Percentiles rank a stretch among this genome's conserved stretches.
Conservation (phyloP, 495 filamentous ascomycete genomes). For the Lentithecium fluviatile region DNA sequence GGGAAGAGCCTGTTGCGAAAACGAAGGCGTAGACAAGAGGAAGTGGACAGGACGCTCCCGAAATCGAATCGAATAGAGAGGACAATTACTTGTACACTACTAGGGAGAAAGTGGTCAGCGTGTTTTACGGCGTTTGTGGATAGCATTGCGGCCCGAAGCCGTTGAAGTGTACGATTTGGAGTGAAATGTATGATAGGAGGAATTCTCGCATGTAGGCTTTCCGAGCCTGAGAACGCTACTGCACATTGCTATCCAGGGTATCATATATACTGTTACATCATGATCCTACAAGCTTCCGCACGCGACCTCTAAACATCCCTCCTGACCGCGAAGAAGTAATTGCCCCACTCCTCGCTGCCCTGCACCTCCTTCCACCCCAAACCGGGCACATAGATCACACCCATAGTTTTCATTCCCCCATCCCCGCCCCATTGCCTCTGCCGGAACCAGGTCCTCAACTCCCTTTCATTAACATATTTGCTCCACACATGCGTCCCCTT, state of each 20-base stretch:
- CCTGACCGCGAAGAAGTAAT: constrained; percentile 92
- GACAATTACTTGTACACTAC: neutral
- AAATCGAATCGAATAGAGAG: neutral
- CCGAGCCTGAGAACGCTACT: no score
- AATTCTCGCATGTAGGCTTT: no score
- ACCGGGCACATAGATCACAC: constrained; percentile 86
- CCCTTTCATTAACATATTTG: constrained; percentile 87
- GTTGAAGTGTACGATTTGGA: no score
- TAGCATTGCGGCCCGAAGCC: no score
- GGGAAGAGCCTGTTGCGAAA: neutral
- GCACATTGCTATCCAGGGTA: no score
- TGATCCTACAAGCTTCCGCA: neutral
- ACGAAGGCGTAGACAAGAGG: neutral
- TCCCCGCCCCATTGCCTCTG: constrained; percentile 52
- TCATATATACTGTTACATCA: no score
- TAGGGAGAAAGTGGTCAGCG: neutral
- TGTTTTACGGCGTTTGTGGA: no score
- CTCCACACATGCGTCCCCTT: constrained; percentile 91
- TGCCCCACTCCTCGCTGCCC: constrained; percentile 83
- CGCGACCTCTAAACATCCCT: constrained; percentile 44
- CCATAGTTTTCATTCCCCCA: constrained; percentile 59
- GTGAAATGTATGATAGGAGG: no score
- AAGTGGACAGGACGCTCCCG: no score
- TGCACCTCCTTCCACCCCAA: constrained; percentile 84
- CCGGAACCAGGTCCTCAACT: constrained; percentile 64